Conservation (phyloP, 257 asterid species). For the Ballota nigra region DNA sequence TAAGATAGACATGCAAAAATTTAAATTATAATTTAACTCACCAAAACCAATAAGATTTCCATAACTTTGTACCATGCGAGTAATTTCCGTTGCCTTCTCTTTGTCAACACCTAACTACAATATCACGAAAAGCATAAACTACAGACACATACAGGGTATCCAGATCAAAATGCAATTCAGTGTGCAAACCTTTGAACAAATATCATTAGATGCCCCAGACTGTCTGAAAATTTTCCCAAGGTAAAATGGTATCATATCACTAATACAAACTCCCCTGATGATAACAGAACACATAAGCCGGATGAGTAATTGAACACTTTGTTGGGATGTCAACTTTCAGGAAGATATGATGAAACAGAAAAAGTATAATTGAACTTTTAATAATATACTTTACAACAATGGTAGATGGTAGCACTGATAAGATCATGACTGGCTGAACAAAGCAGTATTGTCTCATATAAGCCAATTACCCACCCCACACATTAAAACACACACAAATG, state of each 20-base stretch:
- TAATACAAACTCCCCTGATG: conserved; percentile 85
- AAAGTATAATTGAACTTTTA: neutral
- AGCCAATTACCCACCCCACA: neutral
- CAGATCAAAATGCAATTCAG: conserved; percentile 10
- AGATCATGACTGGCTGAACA: neutral
- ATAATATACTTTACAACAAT: neutral
- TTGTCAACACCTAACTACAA: conserved; percentile 70
- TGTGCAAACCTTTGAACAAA: conserved; percentile 66
- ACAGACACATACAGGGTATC: conserved; percentile 10
- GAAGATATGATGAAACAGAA: neutral
- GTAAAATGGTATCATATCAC: conserved; percentile 94
- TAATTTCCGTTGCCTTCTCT: conserved; percentile 66
- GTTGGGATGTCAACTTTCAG: neutral
- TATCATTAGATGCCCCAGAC: conserved; percentile 67
- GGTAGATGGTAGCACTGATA: neutral
- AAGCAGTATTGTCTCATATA: conserved; percentile 3
- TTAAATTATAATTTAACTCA: conserved; percentile 36
- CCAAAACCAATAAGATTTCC: conserved; percentile 91
- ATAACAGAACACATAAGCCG: conserved; percentile 11
- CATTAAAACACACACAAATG: neutral
- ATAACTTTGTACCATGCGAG: conserved; percentile 52
- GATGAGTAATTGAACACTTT: neutral
- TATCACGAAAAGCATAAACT: conserved; percentile 21
- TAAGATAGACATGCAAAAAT: neutral
- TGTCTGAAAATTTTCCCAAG: conserved; percentile 67